These are phyloP conservation scores for Sclerotinia borealis DNA, from an alignment of 2,329 filamentous ascomycete species.

Conservation along the genomic window DNA sequence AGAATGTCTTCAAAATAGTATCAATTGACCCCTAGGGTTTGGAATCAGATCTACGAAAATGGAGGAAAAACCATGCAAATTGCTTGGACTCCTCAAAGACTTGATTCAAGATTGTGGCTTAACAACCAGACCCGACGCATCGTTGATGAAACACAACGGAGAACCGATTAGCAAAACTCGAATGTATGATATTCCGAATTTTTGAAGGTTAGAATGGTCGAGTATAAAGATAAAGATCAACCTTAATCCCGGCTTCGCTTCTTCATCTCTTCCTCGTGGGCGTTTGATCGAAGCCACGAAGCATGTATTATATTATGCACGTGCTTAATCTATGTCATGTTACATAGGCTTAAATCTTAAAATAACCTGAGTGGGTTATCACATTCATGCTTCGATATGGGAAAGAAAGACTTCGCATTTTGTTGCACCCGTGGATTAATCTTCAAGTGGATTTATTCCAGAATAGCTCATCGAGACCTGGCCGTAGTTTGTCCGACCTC, in stretches of 20 bases:
- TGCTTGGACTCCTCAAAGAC: not conserved
- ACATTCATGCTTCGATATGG: not conserved
- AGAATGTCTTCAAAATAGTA: not conserved
- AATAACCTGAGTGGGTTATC: not conserved
- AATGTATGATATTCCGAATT: too few relatives aligned
- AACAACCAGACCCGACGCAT: not conserved
- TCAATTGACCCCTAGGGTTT: not conserved
- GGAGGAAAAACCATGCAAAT: too few relatives aligned
- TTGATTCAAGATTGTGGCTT: too few relatives aligned
- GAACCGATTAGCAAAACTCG: too few relatives aligned
- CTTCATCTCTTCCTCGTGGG: not conserved
- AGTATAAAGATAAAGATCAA: not conserved
- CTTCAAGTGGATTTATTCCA: not conserved
- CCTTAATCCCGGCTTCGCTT: too few relatives aligned
- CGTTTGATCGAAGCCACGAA: too few relatives aligned
- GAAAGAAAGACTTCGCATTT: too few relatives aligned
- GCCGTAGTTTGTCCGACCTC: not conserved
- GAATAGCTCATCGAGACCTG: not conserved
- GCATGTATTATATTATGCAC: not conserved
- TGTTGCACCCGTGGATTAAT: not conserved
- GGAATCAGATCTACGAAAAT: not conserved
- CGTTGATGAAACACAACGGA: not conserved
- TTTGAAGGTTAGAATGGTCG: too few relatives aligned
- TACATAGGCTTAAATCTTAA: not conserved
- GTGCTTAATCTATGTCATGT: not conserved